phyloP scores from a whole-genome alignment of 805 yeast species.

The Metschnikowia koreensis region DNA sequence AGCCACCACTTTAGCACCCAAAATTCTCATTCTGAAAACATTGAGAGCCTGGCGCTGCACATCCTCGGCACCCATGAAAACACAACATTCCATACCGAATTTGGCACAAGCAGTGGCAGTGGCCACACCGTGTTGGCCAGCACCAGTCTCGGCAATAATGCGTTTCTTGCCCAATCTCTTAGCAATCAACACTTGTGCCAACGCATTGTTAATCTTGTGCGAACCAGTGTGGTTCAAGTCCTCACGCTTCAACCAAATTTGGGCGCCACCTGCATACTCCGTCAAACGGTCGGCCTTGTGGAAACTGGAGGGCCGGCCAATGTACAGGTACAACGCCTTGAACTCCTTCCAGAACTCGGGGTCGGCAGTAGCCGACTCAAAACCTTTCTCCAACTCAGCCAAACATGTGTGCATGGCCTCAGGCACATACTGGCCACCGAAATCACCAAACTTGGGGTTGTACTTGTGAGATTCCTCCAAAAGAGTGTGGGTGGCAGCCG shows the following conservation, averaged over 20 bases:
- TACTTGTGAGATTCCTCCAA: slow-evolving; percentile 62
- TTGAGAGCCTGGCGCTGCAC: slow-evolving; percentile 97
- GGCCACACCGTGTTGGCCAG: slow-evolving; percentile 93
- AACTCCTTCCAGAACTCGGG: slow-evolving; percentile 93
- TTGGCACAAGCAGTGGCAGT: slow-evolving; percentile 92
- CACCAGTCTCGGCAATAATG: slow-evolving; percentile 88
- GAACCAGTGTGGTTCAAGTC: slow-evolving; percentile 90
- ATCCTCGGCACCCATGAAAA: slow-evolving; percentile 99
- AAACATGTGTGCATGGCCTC: slow-evolving; percentile 92
- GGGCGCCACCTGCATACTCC: slow-evolving; percentile 85
- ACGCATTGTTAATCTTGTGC: slow-evolving; percentile 81
- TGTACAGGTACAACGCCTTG: slow-evolving; percentile 77
- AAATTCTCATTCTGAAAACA: slow-evolving; percentile 93
- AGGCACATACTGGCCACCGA: slow-evolving; percentile 99
- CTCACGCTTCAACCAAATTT: slow-evolving; percentile 97
- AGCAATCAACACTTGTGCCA: slow-evolving; percentile 79
- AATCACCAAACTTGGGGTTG: slow-evolving; percentile 83
- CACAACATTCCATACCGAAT: slow-evolving; percentile 90
- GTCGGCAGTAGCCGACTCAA: slow-evolving; percentile 85
- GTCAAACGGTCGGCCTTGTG: slow-evolving; percentile 89
- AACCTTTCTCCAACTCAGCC: slow-evolving; percentile 83
- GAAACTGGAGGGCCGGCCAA: slow-evolving; percentile 93
- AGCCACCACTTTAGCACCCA: slow-evolving; percentile 94
- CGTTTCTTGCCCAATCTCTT: slow-evolving; percentile 73
- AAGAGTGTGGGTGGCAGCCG: slow-evolving; percentile 34